phyloP scores from a whole-genome alignment of 768 basidiomycete genomes.

The Tulasnella sp. region DNA sequence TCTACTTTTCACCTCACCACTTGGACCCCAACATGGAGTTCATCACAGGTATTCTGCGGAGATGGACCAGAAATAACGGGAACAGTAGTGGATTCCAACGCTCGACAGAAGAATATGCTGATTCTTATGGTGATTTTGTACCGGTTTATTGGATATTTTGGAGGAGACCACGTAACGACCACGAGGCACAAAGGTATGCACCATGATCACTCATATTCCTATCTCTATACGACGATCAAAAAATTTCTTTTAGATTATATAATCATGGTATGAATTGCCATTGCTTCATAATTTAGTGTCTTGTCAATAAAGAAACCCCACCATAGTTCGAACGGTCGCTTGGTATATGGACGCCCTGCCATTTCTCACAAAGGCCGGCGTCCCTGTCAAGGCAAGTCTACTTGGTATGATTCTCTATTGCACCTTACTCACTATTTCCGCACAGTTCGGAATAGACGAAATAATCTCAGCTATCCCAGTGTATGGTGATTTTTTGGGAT shows the following conservation, averaged over 20 bases:
- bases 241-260: conserved; percentile 8
- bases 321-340: conserved; percentile 14
- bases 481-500: conserved; percentile 15
- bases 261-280: conserved; percentile 7
- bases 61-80: too few species aligned
- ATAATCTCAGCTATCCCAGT: conserved; percentile 14
- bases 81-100: too few species aligned
- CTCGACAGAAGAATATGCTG: conserved; percentile 1
- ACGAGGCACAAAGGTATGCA: conserved; percentile 15
- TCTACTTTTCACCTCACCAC: too few species aligned
- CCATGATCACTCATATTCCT: neutral
- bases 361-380: conserved; percentile 12
- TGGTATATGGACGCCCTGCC: conserved; percentile 18
- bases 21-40: too few species aligned
- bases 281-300: neutral
- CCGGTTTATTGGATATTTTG: conserved; percentile 11
- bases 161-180: conserved; percentile 11
- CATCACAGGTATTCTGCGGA: too few species aligned
- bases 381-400: conserved; percentile 13
- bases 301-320: neutral
- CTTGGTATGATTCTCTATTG: too few species aligned
- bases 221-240: neutral
- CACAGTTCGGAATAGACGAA: conserved; percentile 17
- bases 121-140: conserved; percentile 14
- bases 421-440: neutral